Evolutionary conservation across 2,329 filamentous ascomycete genomes (phyloP).

Genomic region (Hirsutella rhossiliensis): DNA sequence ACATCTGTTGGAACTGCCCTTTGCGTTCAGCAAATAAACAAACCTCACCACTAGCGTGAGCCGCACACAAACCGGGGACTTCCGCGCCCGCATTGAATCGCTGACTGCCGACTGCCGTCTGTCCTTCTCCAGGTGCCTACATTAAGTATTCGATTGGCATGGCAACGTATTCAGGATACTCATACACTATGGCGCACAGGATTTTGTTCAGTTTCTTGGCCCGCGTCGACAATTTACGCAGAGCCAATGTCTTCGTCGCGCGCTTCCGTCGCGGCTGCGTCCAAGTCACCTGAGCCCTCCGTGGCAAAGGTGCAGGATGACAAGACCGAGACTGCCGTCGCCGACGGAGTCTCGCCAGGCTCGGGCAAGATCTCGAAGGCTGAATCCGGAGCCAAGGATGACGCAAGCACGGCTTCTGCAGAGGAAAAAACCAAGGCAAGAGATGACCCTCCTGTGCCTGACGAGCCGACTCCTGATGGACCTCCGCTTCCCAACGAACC

Average conservation of each 20-base stretch:
- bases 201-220: neutral
- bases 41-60: neutral
- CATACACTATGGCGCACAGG: slow-evolving; percentile 13
- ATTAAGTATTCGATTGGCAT: slow-evolving; percentile 19
- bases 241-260: slow-evolving; percentile 3
- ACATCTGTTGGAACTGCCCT: no score
- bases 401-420: neutral
- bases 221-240: neutral
- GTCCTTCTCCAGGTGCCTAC: slow-evolving; percentile 22
- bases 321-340: slow-evolving; percentile 6
- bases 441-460: slow-evolving; percentile 23
- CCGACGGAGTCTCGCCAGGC: neutral
- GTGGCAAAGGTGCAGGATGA: slow-evolving; percentile 5
- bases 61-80: neutral
- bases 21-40: neutral
- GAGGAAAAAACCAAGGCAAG: slow-evolving; percentile 1
- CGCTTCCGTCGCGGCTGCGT: slow-evolving; percentile 4
- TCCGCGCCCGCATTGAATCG: neutral
- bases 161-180: slow-evolving; percentile 18
- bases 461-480: slow-evolving; percentile 15
- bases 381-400: neutral
- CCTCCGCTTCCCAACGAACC: slow-evolving; percentile 32
- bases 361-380: slow-evolving; percentile 1
- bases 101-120: slow-evolving; percentile 6
- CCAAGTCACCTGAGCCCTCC: slow-evolving; percentile 5